Percentiles rank a stretch among this genome's conserved stretches.
These are phyloP conservation scores for Dendrocalamus latiflorus DNA, from an alignment of 202 grass and related monocot species.

Conservation along the genomic window DNA sequence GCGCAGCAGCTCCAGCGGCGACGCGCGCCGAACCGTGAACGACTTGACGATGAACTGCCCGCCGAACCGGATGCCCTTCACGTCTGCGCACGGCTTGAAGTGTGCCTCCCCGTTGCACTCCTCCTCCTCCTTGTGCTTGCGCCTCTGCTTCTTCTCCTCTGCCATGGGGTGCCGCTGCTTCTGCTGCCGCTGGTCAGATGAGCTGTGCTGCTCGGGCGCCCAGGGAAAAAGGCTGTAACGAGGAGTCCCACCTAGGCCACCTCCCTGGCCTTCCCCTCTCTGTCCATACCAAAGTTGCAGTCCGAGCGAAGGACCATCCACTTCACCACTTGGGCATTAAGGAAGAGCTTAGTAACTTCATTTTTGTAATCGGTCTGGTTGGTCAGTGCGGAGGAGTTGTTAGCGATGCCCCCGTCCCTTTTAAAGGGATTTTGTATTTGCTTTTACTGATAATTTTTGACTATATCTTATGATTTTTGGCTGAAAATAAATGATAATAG, in stretches of 20 bases:
- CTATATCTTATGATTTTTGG: too few relatives aligned
- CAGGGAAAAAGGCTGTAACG: constrained; percentile 42
- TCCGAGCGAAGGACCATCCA: constrained; percentile 40
- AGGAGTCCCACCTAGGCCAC: constrained; percentile 26
- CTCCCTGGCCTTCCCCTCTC: constrained; percentile 6
- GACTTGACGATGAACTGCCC: constrained; percentile 94
- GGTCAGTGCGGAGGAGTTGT: constrained; percentile 5
- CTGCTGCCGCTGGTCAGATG: neutral
- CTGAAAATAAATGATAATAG: too few relatives aligned
- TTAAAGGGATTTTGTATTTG: too few relatives aligned
- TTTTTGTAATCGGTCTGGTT: constrained; percentile 40
- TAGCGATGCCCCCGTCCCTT: neutral
- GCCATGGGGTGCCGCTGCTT: constrained; percentile 43
- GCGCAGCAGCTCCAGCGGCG: too few relatives aligned
- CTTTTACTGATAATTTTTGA: too few relatives aligned
- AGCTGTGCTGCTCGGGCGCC: constrained; percentile 28
- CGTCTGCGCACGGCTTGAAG: constrained; percentile 82
- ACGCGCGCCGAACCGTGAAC: constrained; percentile 86
- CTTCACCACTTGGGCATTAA: constrained; percentile 37
- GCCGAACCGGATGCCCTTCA: constrained; percentile 89
- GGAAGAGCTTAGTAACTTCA: constrained; percentile 24
- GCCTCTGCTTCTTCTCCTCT: constrained; percentile 61
- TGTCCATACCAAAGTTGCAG: constrained; percentile 37
- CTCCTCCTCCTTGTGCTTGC: constrained; percentile 43
- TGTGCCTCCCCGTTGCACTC: constrained; percentile 31